Evolutionary conservation across 129 eudicot species (phyloP).

Genomic region (Escallonia herrerae): DNA sequence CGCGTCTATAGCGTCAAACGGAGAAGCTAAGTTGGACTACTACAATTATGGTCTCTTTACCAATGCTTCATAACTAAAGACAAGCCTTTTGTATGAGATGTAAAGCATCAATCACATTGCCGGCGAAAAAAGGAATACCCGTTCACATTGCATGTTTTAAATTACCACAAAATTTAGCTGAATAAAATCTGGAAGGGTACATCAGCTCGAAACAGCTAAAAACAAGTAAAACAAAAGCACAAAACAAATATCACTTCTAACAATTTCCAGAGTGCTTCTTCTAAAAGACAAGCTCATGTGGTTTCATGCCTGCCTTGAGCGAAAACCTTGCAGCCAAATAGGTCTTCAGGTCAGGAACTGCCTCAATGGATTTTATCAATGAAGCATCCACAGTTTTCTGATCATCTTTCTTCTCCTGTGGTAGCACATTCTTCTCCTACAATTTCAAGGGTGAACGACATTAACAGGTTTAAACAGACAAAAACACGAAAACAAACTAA

Average conservation of each 20-base stretch:
- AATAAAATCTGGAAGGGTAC: too few relatives aligned
- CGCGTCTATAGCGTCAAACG: too few relatives aligned
- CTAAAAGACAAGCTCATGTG: conserved; percentile 65
- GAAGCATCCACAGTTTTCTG: conserved; percentile 59
- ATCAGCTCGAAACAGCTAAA: neutral
- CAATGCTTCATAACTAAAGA: too few relatives aligned
- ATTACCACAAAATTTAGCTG: too few relatives aligned
- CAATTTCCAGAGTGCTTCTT: neutral
- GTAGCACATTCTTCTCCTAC: conserved; percentile 48
- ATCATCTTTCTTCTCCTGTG: conserved; percentile 62
- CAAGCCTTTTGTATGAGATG: too few relatives aligned
- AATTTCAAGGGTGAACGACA: neutral
- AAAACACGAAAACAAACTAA: neutral
- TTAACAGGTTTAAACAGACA: neutral
- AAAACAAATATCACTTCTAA: conserved; percentile 15
- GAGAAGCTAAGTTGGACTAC: too few relatives aligned
- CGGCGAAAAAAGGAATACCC: too few relatives aligned
- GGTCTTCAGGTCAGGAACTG: conserved; percentile 47
- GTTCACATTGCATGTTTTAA: too few relatives aligned
- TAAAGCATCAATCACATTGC: too few relatives aligned
- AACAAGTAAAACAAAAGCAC: neutral
- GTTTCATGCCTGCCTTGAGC: conserved; percentile 62
- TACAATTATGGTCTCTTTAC: too few relatives aligned
- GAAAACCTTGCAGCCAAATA: conserved; percentile 73
- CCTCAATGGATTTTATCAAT: conserved; percentile 51